Base-by-base conservation (phyloP, 495 filamentous ascomycete genomes). In the Cercophora newfieldiana region DNA sequence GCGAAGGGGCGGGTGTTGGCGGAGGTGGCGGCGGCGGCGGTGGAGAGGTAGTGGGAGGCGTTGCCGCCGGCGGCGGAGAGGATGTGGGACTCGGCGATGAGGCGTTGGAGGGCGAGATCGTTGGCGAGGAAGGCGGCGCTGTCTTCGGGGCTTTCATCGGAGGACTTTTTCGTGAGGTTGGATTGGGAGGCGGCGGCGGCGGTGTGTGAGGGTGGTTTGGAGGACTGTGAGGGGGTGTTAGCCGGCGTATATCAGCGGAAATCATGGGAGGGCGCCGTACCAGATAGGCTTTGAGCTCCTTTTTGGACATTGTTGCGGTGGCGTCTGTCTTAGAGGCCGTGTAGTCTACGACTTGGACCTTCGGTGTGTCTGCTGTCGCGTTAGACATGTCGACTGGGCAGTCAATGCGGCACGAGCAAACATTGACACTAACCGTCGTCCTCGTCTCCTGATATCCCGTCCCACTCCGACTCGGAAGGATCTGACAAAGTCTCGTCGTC, bases 71-170 rank as follows among this genome's bases (percentile, higher is more conserved):
- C 72, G 2, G 87, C 82, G 18, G 93, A 89, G 60, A 99, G 88
- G 37, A 99, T 89, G 77, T 97, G 94, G 1, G 94, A 97, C 81
- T 99, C 95, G 64, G 88, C 82, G 12, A 99, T 86, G 12, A 99
- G 85, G 18, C 93, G 87, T 71, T 97, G 94, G 21, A 99, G 85
- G 10, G 90, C 93, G 24, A 98, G 86, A 70, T 99, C 95, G 73
- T 97, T 95, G 77, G 94, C 94, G 2, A 97, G 80, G 66, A 83
- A 76, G 19, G 81, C 77, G 37, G 86, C 84, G 48, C 78, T 78
- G 68, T 83, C 80, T 67, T 84, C 82, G 37, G 83, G 67, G 56
- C 86, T 79, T 2, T 75, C 71, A 19, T 74, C 58, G 10, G 69
- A 61, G 48, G 71, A 68, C 22, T 61, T 67, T 69, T 77, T 83